These are phyloP conservation scores for Emmonsiellopsis sp. DNA, from an alignment of 2,329 filamentous ascomycete species.

Conservation along the genomic window DNA sequence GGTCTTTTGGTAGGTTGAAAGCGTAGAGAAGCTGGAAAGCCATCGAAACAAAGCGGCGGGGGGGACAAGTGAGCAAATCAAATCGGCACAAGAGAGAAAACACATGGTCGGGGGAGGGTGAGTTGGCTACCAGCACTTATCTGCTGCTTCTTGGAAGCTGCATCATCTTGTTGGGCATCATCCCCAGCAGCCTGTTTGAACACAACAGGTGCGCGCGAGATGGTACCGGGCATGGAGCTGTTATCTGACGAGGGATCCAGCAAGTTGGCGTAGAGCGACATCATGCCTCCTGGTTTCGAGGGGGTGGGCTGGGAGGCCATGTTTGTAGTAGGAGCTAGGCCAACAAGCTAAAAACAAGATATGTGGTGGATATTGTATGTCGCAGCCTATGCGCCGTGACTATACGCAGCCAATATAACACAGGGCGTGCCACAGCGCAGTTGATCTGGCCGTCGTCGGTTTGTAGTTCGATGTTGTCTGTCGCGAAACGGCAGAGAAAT, in stretches of 20 bases:
- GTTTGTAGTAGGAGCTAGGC: neutral
- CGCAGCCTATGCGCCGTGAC: neutral
- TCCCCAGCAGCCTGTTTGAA: slow-evolving; percentile 51
- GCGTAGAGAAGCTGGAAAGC: slow-evolving; percentile 53
- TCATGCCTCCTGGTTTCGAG: slow-evolving; percentile 32
- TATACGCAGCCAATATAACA: neutral
- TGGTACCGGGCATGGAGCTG: slow-evolving; percentile 46
- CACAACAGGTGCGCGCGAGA: slow-evolving; percentile 64
- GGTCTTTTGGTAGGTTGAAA: slow-evolving; percentile 82
- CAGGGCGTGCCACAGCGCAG: neutral
- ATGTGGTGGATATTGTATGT: neutral
- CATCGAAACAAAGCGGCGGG: slow-evolving; percentile 15
- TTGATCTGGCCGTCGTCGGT: neutral
- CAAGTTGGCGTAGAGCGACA: slow-evolving; percentile 79
- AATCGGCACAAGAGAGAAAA: slow-evolving; percentile 17
- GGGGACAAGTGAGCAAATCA: slow-evolving; percentile 40
- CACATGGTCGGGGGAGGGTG: slow-evolving; percentile 22
- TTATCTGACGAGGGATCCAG: slow-evolving; percentile 46
- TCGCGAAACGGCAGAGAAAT: neutral
- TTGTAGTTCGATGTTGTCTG: neutral
- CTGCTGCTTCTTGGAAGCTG: slow-evolving; percentile 54
- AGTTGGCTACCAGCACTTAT: slow-evolving; percentile 51
- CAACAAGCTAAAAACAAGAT: slow-evolving; percentile 2
- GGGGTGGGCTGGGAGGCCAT: slow-evolving; percentile 17
- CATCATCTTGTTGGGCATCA: slow-evolving; percentile 39